Evolutionary conservation across 805 yeast genomes (phyloP).

Genomic region (Monosporozyma servazzii): DNA sequence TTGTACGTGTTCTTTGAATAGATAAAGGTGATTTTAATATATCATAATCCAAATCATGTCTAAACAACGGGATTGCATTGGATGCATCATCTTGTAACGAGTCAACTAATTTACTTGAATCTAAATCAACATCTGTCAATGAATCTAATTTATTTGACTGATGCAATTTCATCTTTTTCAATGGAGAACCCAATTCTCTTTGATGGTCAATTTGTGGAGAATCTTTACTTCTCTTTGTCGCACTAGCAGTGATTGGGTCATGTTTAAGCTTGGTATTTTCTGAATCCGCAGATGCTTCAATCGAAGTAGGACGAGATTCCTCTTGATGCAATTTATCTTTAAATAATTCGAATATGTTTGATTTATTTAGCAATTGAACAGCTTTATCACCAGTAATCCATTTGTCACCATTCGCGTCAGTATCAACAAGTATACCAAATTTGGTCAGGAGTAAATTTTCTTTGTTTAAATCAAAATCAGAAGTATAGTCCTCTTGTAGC

Average conservation of each 20-base stretch:
- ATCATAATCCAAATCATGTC: constrained; percentile 12
- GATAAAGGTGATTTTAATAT: constrained; percentile 7
- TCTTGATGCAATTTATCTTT: constrained; percentile 9
- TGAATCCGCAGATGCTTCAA: background rate
- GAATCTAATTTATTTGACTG: constrained; percentile 2
- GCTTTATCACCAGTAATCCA: constrained; percentile 27
- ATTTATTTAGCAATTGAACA: constrained; percentile 12
- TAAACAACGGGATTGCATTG: constrained; percentile 9
- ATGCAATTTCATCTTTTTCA: constrained; percentile 17
- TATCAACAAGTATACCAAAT: constrained; percentile 21
- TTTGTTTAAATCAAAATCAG: background rate
- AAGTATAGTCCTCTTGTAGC: background rate
- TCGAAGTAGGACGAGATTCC: background rate
- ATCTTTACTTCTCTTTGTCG: constrained; percentile 5
- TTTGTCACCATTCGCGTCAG: constrained; percentile 19
- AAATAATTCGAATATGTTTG: constrained; percentile 14
- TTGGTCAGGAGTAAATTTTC: constrained; percentile 14
- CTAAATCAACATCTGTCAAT: background rate
- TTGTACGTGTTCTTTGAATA: constrained; percentile 2
- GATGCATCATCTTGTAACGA: background rate
- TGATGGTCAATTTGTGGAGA: constrained; percentile 7
- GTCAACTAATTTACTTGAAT: background rate
- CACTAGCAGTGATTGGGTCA: background rate
- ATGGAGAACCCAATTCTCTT: constrained; percentile 21
- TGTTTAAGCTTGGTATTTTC: background rate